Evolutionary conservation across 1,284 basidiomycete species (phyloP).

Genomic region (Marasmius oreades): DNA sequence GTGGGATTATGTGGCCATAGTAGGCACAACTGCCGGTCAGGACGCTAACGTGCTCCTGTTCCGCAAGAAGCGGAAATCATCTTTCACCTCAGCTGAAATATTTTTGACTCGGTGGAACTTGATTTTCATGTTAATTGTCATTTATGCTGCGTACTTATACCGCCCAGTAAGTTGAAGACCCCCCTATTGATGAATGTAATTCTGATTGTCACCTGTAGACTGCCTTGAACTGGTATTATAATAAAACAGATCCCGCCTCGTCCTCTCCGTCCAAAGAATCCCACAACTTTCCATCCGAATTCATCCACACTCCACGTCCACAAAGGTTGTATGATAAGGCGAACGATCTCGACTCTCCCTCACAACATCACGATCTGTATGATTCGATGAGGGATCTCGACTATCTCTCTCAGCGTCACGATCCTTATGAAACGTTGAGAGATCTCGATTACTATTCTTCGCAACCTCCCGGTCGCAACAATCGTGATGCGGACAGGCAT

Average conservation of each 20-base stretch:
- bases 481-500: too few relatives aligned
- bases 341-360: too few relatives aligned
- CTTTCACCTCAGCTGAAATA: not conserved
- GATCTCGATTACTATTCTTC: too few relatives aligned
- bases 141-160: not conserved
- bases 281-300: too few relatives aligned
- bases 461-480: too few relatives aligned
- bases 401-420: too few relatives aligned
- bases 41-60: not conserved
- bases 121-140: not conserved
- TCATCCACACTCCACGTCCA: too few relatives aligned
- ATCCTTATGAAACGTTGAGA: too few relatives aligned
- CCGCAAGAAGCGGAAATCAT: not conserved
- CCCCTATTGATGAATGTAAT: not conserved
- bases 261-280: too few relatives aligned
- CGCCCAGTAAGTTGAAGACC: not conserved
- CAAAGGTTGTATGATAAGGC: too few relatives aligned
- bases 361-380: too few relatives aligned
- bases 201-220: not conserved
- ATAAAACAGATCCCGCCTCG: not conserved
- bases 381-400: too few relatives aligned
- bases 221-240: not conserved
- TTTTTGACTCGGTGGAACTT: not conserved
- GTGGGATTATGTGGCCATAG: not conserved
- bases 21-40: not conserved